Evolutionary conservation across 768 basidiomycete species (phyloP).

Genomic region (Phanerochaete carnosa): DNA sequence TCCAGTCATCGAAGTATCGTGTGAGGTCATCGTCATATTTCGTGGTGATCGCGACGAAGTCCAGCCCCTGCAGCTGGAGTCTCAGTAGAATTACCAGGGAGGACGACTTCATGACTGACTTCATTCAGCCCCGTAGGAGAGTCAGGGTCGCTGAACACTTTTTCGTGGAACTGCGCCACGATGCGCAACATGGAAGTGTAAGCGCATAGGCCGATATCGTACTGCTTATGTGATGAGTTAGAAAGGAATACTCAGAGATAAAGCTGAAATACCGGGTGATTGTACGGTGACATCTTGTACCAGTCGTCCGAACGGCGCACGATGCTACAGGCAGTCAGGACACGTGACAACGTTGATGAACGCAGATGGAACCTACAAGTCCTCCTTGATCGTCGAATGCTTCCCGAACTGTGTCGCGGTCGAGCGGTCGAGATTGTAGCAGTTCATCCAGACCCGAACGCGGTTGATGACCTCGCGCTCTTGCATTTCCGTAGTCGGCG

Average conservation of each 20-base stretch:
- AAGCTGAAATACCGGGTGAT: conserved; percentile 42
- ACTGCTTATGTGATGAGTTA: conserved; percentile 36
- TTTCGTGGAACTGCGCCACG: conserved; percentile 72
- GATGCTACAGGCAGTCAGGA: conserved; percentile 36
- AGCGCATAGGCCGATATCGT: conserved; percentile 73
- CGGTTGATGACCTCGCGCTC: conserved; percentile 84
- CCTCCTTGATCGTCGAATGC: conserved; percentile 84
- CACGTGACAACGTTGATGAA: not conserved
- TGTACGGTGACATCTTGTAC: conserved; percentile 69
- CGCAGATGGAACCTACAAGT: conserved; percentile 46
- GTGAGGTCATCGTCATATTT: conserved; percentile 57
- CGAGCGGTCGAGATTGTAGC: conserved; percentile 85
- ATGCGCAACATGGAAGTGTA: conserved; percentile 69
- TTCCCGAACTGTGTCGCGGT: conserved; percentile 89
- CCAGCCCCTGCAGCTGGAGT: conserved; percentile 48
- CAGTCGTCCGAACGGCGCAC: conserved; percentile 70
- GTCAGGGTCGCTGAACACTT: conserved; percentile 68
- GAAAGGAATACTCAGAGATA: not conserved
- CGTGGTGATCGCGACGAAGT: conserved; percentile 64
- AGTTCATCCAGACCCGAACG: conserved; percentile 86
- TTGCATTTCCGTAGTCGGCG: conserved; percentile 70
- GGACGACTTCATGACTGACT: conserved; percentile 31
- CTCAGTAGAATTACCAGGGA: not conserved
- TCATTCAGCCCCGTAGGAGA: conserved; percentile 69
- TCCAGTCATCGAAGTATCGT: conserved; percentile 66